Evolutionary conservation across 305 asterid species (phyloP).

Genomic region (Fraxinus albicans): DNA sequence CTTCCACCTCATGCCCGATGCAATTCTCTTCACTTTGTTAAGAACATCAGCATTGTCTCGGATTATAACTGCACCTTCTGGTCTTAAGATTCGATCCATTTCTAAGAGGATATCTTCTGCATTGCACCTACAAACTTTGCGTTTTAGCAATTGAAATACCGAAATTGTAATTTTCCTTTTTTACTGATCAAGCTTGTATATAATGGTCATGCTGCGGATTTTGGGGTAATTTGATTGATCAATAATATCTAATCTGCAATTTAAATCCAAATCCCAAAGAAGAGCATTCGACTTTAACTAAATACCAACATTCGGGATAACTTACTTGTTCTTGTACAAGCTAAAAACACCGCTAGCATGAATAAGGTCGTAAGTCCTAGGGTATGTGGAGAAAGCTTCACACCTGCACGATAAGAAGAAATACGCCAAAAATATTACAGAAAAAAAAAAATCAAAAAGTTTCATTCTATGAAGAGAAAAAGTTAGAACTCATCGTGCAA

Average conservation of each 20-base stretch:
- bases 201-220: not conserved
- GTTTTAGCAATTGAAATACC: not conserved
- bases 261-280: not conserved
- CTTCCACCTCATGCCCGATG: constrained; percentile 49
- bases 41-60: constrained; percentile 45
- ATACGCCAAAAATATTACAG: not conserved
- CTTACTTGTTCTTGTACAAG: constrained; percentile 54
- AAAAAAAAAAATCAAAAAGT: not conserved
- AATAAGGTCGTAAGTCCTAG: constrained; percentile 58
- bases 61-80: constrained; percentile 55
- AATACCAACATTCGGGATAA: not conserved
- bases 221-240: not conserved
- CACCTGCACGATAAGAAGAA: constrained; percentile 34
- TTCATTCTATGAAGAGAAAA: not conserved
- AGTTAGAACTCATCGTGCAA: not conserved
- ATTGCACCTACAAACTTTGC: constrained; percentile 37
- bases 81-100: constrained; percentile 54
- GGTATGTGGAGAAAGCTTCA: constrained; percentile 62
- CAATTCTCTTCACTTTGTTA: constrained; percentile 35
- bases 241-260: not conserved
- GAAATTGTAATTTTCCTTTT: not conserved
- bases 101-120: constrained; percentile 47
- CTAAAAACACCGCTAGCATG: constrained; percentile 48
- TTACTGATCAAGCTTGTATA: not conserved
- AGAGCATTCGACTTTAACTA: not conserved